A percentile compares a stretch with the other conserved stretches of the same genome.
These are phyloP conservation scores for Arthrinium puccinioides DNA, from an alignment of 2,329 filamentous ascomycete species.

Conservation along the genomic window DNA sequence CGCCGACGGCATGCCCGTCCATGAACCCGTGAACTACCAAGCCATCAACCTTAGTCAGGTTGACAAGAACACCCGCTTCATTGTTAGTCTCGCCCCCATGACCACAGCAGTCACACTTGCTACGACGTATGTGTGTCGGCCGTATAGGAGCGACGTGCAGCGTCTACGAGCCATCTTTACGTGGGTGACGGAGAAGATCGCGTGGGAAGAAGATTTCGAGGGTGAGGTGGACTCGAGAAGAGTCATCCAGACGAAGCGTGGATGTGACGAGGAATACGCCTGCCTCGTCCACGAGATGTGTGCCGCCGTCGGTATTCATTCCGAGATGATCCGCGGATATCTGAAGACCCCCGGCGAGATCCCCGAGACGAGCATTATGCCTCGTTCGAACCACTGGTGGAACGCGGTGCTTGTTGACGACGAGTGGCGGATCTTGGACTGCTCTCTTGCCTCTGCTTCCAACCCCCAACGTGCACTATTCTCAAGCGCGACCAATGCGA, in stretches of 20 bases:
- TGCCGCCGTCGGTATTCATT: constrained; percentile 75
- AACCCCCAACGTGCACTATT: constrained; percentile 75
- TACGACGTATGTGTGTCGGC: constrained; percentile 86
- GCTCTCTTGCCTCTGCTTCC: constrained; percentile 83
- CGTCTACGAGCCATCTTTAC: constrained; percentile 90
- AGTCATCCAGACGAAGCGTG: constrained; percentile 77
- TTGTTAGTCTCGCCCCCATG: constrained; percentile 73
- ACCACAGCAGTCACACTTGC: constrained; percentile 77
- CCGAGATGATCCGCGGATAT: constrained; percentile 82
- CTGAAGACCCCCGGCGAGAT: constrained; percentile 84
- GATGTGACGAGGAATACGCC: constrained; percentile 84
- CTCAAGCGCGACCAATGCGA: constrained; percentile 60
- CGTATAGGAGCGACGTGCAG: constrained; percentile 91
- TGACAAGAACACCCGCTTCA: constrained; percentile 91
- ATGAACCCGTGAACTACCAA: constrained; percentile 73
- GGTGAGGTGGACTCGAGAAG: constrained; percentile 75
- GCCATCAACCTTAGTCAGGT: constrained; percentile 76
- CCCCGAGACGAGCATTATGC: constrained; percentile 71
- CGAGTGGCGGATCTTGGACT: constrained; percentile 96
- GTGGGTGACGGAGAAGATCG: constrained; percentile 91
- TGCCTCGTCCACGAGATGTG: constrained; percentile 91
- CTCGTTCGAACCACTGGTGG: constrained; percentile 96
- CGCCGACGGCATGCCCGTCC: constrained; percentile 75
- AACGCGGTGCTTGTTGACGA: constrained; percentile 88
- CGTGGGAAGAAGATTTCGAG: constrained; percentile 93